Base-by-base conservation (phyloP, 768 basidiomycete species). In the Lentinula aciculospora region DNA sequence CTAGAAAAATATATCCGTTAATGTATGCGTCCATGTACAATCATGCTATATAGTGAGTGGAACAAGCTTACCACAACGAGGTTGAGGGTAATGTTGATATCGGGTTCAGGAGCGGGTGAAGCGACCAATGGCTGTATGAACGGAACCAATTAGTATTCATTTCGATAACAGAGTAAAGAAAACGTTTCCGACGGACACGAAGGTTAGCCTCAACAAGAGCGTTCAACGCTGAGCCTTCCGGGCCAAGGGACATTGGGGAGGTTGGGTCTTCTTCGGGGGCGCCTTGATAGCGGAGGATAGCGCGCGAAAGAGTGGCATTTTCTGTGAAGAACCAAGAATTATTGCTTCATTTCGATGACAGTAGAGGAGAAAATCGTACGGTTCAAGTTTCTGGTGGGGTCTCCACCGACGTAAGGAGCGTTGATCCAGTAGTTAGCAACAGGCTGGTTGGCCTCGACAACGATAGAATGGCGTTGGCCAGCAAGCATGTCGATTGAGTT, bases 391-490 rank as follows among this genome's bases (percentile, higher is more conserved):
- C 60, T 63, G 6, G 67, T 62, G 2, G 68, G 69, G 49, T 64
- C 62, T 25, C 72, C 71, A 51, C 69, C 68, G 12, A 64, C 63
- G 67, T 70, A 73, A 21, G 64, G 68, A 21, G 67, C 72, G 55
- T 71, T 74, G 61, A 79, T 67, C 71, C 78, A 80, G 64, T 81
- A 81, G 64, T 81, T 81, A 3, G 58, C 74, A 0, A 80, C 67
- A 0, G 73, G 65, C 57, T 80, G 75, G 62, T 78, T 69, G 27
- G 80, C 78, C 1, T 63, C 60, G 19, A 74, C 59, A 62, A 66
- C 56, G 47, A 64, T 58, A 4, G 65, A 64, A 46, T 65, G 64
- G 13, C 65, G 60, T 49, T 65, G 64, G 10, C 62, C 64, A 15
- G 57, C 58, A 23, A 55, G 59, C 47, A 36, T 10, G 17, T 61